Evolutionary conservation across 345 rosid species (phyloP).

Genomic region (Clarkia xantiana): DNA sequence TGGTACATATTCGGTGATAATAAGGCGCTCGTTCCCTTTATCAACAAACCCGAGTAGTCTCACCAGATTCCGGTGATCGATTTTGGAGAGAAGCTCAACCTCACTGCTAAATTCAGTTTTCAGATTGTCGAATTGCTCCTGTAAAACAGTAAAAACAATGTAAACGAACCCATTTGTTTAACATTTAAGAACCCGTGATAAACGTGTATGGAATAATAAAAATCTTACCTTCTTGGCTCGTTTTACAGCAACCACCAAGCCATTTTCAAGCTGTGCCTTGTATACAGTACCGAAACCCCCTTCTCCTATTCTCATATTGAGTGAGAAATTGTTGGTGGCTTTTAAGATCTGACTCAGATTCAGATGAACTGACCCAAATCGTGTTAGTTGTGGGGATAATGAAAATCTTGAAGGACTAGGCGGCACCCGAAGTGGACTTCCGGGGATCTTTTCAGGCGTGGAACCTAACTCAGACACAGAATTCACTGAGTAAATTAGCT

Average conservation of each 20-base stretch:
- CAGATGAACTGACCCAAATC: conserved; percentile 56
- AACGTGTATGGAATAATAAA: not conserved
- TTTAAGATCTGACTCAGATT: conserved; percentile 34
- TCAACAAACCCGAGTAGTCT: conserved; percentile 84
- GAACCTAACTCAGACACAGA: conserved; percentile 38
- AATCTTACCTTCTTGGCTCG: conserved; percentile 74
- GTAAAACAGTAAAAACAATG: not conserved
- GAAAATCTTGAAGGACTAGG: conserved; percentile 82
- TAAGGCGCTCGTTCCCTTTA: conserved; percentile 70
- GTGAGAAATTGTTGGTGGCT: conserved; percentile 69
- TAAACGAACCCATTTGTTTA: not conserved
- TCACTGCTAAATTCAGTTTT: conserved; percentile 81
- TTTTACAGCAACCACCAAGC: conserved; percentile 79
- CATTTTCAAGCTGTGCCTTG: conserved; percentile 55
- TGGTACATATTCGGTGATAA: conserved; percentile 76
- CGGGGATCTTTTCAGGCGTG: conserved; percentile 32
- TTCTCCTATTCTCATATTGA: conserved; percentile 55
- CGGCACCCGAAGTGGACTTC: conserved; percentile 63
- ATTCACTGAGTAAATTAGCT: conserved; percentile 30
- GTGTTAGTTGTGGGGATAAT: conserved; percentile 52
- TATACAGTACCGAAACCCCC: conserved; percentile 91
- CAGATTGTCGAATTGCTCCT: conserved; percentile 65
- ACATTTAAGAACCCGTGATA: not conserved
- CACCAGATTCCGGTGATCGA: conserved; percentile 80
- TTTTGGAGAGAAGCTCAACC: conserved; percentile 83